Conservation (phyloP, 2,329 filamentous ascomycete species). For the Dactylellina haptotyla region DNA sequence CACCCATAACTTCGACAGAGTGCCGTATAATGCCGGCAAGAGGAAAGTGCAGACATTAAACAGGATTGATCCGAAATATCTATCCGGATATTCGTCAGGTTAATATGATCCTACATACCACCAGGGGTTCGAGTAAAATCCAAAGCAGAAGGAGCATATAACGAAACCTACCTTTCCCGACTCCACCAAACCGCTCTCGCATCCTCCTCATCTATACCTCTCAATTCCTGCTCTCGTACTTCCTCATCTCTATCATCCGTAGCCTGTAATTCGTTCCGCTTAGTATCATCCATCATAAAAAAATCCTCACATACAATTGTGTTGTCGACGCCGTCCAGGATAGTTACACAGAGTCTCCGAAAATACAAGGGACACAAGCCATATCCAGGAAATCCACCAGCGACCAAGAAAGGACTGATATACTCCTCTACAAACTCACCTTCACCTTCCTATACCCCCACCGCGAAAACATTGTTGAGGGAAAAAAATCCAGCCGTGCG, state of each 20-base stretch:
- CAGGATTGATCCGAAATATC: slow-evolving; percentile 69
- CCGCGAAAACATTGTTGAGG: slow-evolving; percentile 34
- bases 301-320: not conserved
- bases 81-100: not conserved
- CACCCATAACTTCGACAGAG: slow-evolving; percentile 76
- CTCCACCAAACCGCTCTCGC: slow-evolving; percentile 23
- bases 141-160: not conserved
- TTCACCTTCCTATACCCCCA: slow-evolving; percentile 51
- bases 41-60: slow-evolving; percentile 73
- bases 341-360: no score
- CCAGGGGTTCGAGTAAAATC: not conserved
- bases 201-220: not conserved
- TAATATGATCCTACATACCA: not conserved
- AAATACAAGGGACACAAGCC: slow-evolving; percentile 7
- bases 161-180: slow-evolving; percentile 20
- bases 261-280: slow-evolving; percentile 26
- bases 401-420: not conserved
- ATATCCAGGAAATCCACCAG: not conserved
- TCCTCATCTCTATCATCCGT: slow-evolving; percentile 43
- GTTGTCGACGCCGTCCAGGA: slow-evolving; percentile 12
- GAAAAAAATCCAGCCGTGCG: not conserved
- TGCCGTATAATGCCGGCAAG: slow-evolving; percentile 74
- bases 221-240: not conserved
- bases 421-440: slow-evolving; percentile 11
- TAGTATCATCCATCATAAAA: slow-evolving; percentile 40